Conservation (phyloP, 2,329 filamentous ascomycete species). For the Epicoccum sorghinum region DNA sequence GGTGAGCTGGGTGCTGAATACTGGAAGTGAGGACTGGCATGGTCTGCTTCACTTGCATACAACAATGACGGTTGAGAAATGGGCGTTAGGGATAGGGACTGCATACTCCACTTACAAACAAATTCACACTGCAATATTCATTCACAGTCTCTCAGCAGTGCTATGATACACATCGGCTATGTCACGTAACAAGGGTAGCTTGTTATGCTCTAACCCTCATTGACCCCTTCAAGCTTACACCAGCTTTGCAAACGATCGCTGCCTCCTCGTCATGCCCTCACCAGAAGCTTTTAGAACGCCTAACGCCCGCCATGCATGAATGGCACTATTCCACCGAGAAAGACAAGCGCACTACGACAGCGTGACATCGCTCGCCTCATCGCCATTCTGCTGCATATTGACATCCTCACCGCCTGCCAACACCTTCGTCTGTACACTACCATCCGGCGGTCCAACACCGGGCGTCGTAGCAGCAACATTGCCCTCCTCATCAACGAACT, state of each 20-base stretch:
- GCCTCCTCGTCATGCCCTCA: too few relatives aligned
- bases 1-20: slow-evolving; percentile 40
- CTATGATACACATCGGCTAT: too few relatives aligned
- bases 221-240: too few relatives aligned
- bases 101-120: slow-evolving; percentile 1
- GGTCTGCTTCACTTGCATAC: neutral
- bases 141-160: too few relatives aligned
- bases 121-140: neutral
- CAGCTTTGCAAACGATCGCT: neutral
- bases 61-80: too few relatives aligned
- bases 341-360: slow-evolving; percentile 28
- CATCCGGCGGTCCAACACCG: slow-evolving; percentile 67
- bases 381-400: slow-evolving; percentile 47
- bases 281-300: neutral
- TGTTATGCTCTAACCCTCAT: too few relatives aligned
- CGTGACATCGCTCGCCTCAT: slow-evolving; percentile 44
- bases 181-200: too few relatives aligned
- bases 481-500: slow-evolving; percentile 93
- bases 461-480: slow-evolving; percentile 86
- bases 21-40: slow-evolving; percentile 26
- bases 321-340: too few relatives aligned
- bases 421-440: slow-evolving; percentile 42
- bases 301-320: neutral
- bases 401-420: slow-evolving; percentile 47
- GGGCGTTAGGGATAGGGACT: neutral